Evolutionary conservation across 2,329 filamentous ascomycete species (phyloP), one percentile per base, ranked within the genome.

Genomic region (Penicillium sp.): DNA sequence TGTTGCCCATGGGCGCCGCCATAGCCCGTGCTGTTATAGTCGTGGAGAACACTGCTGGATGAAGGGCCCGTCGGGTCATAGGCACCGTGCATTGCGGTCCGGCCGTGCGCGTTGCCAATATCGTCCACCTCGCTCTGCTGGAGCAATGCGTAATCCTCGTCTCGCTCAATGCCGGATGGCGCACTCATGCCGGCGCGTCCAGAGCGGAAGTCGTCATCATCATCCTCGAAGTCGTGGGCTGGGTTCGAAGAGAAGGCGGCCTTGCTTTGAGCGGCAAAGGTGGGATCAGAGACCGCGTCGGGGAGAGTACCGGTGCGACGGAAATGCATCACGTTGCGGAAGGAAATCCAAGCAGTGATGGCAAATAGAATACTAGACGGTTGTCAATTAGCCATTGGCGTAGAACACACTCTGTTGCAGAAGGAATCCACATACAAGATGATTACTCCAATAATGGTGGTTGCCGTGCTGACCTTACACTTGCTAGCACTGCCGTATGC

Each of bases 271-370:
- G 77, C 77, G 18, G 81, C 79, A 67, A 83, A 81, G 43, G 81
- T 80, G 3, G 76, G 74, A 46, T 79, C 77, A 7, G 75, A 74
- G 43, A 74, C 70, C 2, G 74, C 70, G 37, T 77, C 75, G 50
- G 84, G 84, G 56, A 85, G 77, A 50, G 80, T 79, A 59, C 85
- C 85, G 49, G 83, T 84, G 62, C 81, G 80, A 62, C 83, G 81
- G 76, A 83, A 86, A 66, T 85, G 79, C 70, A 80, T 75, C 57
- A 85, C 77, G 61, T 82, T 83, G 68, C 82, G 80, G 67, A 83
- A 75, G 35, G 83, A 85, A 61, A 87, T 78, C 61, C 73, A 79
- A 56, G 78, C 75, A 1, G 85, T 86, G 19, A 78, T 65, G 46
- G 76, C 67, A 70, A 87, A 87, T 57, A 85, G 77, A 36, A 87